Evolutionary conservation across 148 eudicot genomes (phyloP), one percentile per base, ranked within the genome.

Genomic region (Mesembryanthemum crystallinum): DNA sequence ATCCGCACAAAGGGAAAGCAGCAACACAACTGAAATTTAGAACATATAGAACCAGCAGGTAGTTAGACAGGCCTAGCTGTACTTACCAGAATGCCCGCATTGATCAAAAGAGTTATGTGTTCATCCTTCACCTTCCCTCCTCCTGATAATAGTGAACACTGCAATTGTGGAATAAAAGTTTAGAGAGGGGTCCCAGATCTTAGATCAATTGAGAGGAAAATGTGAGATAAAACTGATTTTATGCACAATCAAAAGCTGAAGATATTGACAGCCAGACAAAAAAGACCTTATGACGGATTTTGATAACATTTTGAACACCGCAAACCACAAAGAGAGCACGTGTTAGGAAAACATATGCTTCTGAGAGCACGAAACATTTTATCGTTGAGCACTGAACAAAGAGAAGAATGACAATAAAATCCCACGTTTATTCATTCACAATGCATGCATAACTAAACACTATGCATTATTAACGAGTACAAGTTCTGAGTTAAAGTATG

Each of bases 121-220:
- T 84, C 91, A 79, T 95, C 99, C 73, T 89, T 92, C 83, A 92
- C 92, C 81, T 88, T 89, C 54, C 97, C 99, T 73, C 91, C 94
- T 8, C 72, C 57, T 52, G 96, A 88, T 54, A 95, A 87, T 33
- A 92, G 86, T 33, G 84, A 81, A 75, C 82, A 85, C 97, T 95
- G 87, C 80, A 82, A 84, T 23, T 76, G 10, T n/a, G 62, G 74
- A 42, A 77, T 54, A 54, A 13, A 75, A 21, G 37, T 29, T 58
- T 18, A 35, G 64, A 78, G 37, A 43, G 15, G 15, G 28, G 30
- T 9, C 32, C 7, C 64, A 27, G 28, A 52, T 21, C 28, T 8
- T 23, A 37, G 23, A 18, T 4, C 33, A 71, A 37, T 20, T 37
- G 29, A 66, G 2, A 37, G 59, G 18, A 35, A 70, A 35, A 49